These are phyloP conservation scores for Wickerhamomyces sp. DNA, from an alignment of 1,139 yeast genomes.

Conservation along the genomic window DNA sequence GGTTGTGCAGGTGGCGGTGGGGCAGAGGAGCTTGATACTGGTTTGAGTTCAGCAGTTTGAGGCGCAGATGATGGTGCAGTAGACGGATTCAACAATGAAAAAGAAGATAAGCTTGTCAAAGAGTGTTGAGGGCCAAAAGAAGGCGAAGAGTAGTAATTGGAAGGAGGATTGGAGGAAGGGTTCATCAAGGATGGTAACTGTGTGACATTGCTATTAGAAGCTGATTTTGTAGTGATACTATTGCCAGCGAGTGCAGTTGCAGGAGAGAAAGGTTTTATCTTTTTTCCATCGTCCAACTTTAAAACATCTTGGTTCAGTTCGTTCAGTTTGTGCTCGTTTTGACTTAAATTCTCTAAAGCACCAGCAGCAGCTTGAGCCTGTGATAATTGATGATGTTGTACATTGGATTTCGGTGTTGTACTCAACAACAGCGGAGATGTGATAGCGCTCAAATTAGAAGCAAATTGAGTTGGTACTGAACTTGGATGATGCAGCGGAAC, in stretches of 20 bases:
- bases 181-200: slow-evolving; percentile 18
- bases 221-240: slow-evolving; percentile 1
- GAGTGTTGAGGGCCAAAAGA: slow-evolving; percentile 25
- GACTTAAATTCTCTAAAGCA: slow-evolving; percentile 47
- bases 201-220: slow-evolving; percentile 5
- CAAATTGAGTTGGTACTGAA: slow-evolving; percentile 67
- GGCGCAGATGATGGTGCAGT: slow-evolving; percentile 3
- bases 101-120: slow-evolving; percentile 21
- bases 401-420: slow-evolving; percentile 32
- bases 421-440: slow-evolving; percentile 57
- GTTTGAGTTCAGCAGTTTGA: background rate
- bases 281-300: background rate
- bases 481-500: slow-evolving; percentile 62
- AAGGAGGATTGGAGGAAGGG: slow-evolving; percentile 3
- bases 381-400: slow-evolving; percentile 18
- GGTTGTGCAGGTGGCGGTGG: too few species aligned
- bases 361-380: slow-evolving; percentile 46
- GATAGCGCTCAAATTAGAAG: slow-evolving; percentile 56
- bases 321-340: slow-evolving; percentile 7
- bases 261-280: slow-evolving; percentile 19
- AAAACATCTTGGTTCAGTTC: slow-evolving; percentile 7
- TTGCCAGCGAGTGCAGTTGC: slow-evolving; percentile 15
- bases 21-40: too few species aligned
- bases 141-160: slow-evolving; percentile 24
- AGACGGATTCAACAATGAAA: slow-evolving; percentile 15